phyloP scores from a whole-genome alignment of 192 early-diverging fungal genomes.

The Coemansia javaensis region DNA sequence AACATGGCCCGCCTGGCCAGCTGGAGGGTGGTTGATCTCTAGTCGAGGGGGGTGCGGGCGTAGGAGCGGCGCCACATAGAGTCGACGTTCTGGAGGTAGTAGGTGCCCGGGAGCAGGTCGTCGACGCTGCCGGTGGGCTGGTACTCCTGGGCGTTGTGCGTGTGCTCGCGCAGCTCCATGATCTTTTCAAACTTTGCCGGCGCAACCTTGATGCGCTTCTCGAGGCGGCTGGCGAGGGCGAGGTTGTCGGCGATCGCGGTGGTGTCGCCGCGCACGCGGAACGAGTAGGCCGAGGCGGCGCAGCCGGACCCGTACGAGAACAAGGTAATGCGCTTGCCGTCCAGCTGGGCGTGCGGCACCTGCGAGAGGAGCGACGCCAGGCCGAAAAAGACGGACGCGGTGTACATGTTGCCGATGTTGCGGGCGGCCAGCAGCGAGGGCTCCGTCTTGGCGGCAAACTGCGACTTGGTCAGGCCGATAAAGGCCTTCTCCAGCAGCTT shows the following conservation, averaged over 20 bases:
- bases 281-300: slow-evolving; percentile 89
- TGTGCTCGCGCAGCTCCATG: slow-evolving; percentile 83
- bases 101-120: slow-evolving; percentile 72
- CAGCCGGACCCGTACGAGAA: slow-evolving; percentile 98
- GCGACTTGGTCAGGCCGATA: slow-evolving; percentile 69
- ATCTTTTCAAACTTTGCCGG: slow-evolving; percentile 73
- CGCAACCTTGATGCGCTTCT: slow-evolving; percentile 65
- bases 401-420: slow-evolving; percentile 96
- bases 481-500: slow-evolving; percentile 92
- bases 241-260: slow-evolving; percentile 58
- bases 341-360: slow-evolving; percentile 61
- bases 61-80: slow-evolving; percentile 90
- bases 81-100: slow-evolving; percentile 86
- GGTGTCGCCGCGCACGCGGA: slow-evolving; percentile 70
- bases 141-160: slow-evolving; percentile 79
- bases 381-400: slow-evolving; percentile 67
- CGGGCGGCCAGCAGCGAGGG: slow-evolving; percentile 75
- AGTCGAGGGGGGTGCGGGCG: slow-evolving; percentile 54
- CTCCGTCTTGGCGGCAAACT: slow-evolving; percentile 69
- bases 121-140: slow-evolving; percentile 65
- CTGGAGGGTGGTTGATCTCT: no score
- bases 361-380: slow-evolving; percentile 77
- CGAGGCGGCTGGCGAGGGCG: slow-evolving; percentile 66
- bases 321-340: slow-evolving; percentile 78
- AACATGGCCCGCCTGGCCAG: no score